phyloP scores from a whole-genome alignment of 805 yeast species.

The Saccharomycopsis sp. region DNA sequence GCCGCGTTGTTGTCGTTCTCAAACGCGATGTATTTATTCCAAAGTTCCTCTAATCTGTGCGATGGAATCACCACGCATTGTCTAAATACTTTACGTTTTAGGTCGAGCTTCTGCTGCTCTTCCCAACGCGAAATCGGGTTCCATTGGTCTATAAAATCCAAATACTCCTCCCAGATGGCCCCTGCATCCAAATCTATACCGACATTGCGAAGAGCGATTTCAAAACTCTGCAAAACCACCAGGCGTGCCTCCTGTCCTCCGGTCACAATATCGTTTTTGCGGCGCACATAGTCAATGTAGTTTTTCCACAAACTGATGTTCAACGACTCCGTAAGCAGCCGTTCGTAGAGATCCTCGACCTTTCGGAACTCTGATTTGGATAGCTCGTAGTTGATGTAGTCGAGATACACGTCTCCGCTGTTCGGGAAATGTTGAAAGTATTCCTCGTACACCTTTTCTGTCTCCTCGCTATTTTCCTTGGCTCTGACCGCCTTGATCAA shows the following conservation, averaged over 20 bases:
- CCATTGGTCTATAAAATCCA: constrained; percentile 74
- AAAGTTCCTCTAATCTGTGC: constrained; percentile 62
- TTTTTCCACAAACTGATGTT: constrained; percentile 66
- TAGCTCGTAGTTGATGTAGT: constrained; percentile 59
- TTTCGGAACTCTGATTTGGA: constrained; percentile 55
- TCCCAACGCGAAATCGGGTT: constrained; percentile 78
- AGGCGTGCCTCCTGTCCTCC: constrained; percentile 79
- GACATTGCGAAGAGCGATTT: constrained; percentile 68
- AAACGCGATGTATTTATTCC: constrained; percentile 79
- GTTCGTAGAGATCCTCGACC: constrained; percentile 60
- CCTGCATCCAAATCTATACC: constrained; percentile 74
- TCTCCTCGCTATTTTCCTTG: constrained; percentile 52
- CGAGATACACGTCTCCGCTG: constrained; percentile 68
- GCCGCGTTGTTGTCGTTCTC: constrained; percentile 69
- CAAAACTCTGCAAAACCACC: constrained; percentile 72
- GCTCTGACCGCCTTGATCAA: constrained; percentile 42
- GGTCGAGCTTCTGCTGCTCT: constrained; percentile 70
- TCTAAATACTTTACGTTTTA: constrained; percentile 66
- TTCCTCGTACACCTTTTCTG: constrained; percentile 50
- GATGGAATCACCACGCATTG: constrained; percentile 72
- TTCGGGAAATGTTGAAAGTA: constrained; percentile 61
- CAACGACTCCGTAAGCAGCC: constrained; percentile 54
- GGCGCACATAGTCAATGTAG: constrained; percentile 72
- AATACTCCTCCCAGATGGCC: constrained; percentile 72
- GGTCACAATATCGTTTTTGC: constrained; percentile 57